phyloP scores from a whole-genome alignment of 108 stramenopile species.

The Pseudonitzschia multiseries region DNA sequence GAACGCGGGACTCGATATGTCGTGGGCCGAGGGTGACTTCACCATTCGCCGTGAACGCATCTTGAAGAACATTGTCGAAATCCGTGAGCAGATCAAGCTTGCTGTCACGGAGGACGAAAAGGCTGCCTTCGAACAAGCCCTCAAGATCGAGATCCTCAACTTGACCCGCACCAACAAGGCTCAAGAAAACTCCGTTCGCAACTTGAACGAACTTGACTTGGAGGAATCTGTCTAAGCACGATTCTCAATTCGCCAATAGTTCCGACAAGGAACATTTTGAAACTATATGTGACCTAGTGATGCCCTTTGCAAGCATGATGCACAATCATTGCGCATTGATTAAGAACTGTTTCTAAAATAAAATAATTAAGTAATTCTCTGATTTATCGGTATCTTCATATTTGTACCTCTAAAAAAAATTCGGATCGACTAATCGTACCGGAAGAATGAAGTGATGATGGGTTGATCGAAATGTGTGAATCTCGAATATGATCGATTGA shows the following conservation, averaged over 20 bases:
- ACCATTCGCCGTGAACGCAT: slow-evolving; percentile 27
- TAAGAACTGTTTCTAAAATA: not conserved
- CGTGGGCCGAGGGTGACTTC: slow-evolving; percentile 13
- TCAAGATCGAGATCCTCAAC: slow-evolving; percentile 24
- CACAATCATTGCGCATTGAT: not conserved
- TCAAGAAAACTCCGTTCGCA: slow-evolving; percentile 9
- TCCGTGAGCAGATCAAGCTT: slow-evolving; percentile 27
- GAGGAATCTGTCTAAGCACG: slow-evolving; percentile 5
- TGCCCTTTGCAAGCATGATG: not conserved
- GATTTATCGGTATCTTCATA: too few relatives aligned
- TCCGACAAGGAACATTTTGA: not conserved
- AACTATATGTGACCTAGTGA: not conserved
- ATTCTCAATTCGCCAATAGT: not conserved
- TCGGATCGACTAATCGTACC: too few relatives aligned
- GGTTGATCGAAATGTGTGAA: too few relatives aligned
- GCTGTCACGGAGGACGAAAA: slow-evolving; percentile 29
- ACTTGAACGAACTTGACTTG: not conserved
- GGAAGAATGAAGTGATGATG: too few relatives aligned
- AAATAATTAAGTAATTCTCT: too few relatives aligned
- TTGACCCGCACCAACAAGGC: slow-evolving; percentile 26
- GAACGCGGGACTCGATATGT: not conserved
- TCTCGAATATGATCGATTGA: too few relatives aligned
- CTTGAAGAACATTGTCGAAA: slow-evolving; percentile 26
- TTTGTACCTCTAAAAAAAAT: too few relatives aligned
- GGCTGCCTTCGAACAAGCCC: slow-evolving; percentile 25